Evolutionary conservation across 202 grass and related monocot species (phyloP).

Genomic region (Carex arenaria): DNA sequence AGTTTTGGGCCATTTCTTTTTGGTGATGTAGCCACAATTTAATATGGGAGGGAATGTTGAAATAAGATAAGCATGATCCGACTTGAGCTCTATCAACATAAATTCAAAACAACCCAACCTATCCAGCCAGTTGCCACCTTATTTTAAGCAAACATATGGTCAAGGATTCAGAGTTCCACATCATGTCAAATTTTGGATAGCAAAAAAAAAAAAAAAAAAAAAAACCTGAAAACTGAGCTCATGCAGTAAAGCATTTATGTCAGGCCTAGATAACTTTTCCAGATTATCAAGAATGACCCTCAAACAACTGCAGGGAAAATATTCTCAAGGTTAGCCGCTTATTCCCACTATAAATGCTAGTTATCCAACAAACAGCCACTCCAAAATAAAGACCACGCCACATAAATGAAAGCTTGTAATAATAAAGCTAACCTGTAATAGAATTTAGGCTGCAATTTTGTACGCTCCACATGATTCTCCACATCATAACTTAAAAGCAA

Average conservation of each 20-base stretch:
- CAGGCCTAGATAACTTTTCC: slow-evolving; percentile 68
- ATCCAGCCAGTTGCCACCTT: neutral
- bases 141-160: neutral
- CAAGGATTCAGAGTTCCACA: neutral
- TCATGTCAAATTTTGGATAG: neutral
- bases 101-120: neutral
- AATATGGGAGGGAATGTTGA: neutral
- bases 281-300: slow-evolving; percentile 97
- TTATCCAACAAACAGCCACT: slow-evolving; percentile 11
- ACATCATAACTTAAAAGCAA: slow-evolving; percentile 86
- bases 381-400: neutral
- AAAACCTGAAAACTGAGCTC: slow-evolving; percentile 97
- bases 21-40: neutral
- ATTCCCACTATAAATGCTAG: slow-evolving; percentile 17
- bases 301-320: slow-evolving; percentile 62
- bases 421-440: slow-evolving; percentile 69
- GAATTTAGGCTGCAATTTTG: slow-evolving; percentile 80
- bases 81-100: neutral
- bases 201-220: slow-evolving; percentile 7
- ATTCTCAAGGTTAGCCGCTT: slow-evolving; percentile 25
- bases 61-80: neutral
- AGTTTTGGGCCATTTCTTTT: neutral
- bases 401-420: neutral
- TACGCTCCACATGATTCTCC: slow-evolving; percentile 61
- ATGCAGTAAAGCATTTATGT: slow-evolving; percentile 73